Evolutionary conservation across 768 basidiomycete genomes (phyloP).

Genomic region (Dacryopinax primogenitus): DNA sequence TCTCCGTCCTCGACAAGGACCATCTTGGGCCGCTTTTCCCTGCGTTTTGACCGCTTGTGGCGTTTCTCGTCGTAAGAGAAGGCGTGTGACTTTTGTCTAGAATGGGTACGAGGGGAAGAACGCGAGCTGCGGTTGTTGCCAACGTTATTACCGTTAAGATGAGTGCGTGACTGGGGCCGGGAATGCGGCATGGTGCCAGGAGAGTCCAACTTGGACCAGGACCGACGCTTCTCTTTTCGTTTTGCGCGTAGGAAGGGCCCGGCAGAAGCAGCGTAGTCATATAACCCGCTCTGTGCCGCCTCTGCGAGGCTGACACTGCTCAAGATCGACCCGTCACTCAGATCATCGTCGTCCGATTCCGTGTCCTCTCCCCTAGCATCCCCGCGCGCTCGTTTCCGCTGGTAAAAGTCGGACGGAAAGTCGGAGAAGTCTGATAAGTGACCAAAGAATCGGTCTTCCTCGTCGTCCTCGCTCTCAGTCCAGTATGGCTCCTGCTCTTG

Average conservation of each 20-base stretch:
- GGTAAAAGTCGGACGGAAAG: background rate
- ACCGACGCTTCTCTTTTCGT: background rate
- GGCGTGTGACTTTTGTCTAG: background rate
- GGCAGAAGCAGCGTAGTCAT: background rate
- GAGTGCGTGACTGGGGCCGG: too few relatives aligned
- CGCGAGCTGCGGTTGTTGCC: too few relatives aligned
- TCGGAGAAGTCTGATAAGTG: conserved; percentile 1
- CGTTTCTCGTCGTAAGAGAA: background rate
- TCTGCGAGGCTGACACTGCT: background rate
- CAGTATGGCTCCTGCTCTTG: background rate
- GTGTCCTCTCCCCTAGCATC: background rate
- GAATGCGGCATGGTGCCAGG: background rate
- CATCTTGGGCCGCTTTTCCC: conserved; percentile 4
- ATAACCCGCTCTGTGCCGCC: background rate
- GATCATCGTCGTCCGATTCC: background rate
- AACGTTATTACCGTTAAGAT: too few relatives aligned
- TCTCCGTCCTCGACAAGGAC: conserved; percentile 2
- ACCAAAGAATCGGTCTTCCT: conserved; percentile 2
- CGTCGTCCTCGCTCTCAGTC: background rate
- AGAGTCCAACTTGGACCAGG: background rate
- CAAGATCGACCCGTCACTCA: background rate
- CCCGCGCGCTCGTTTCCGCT: background rate
- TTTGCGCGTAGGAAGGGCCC: background rate
- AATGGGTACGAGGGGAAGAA: too few relatives aligned
- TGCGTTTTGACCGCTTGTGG: background rate